Evolutionary conservation across 2,329 filamentous ascomycete genomes (phyloP).

Genomic region (Colletotrichum theobromicola): DNA sequence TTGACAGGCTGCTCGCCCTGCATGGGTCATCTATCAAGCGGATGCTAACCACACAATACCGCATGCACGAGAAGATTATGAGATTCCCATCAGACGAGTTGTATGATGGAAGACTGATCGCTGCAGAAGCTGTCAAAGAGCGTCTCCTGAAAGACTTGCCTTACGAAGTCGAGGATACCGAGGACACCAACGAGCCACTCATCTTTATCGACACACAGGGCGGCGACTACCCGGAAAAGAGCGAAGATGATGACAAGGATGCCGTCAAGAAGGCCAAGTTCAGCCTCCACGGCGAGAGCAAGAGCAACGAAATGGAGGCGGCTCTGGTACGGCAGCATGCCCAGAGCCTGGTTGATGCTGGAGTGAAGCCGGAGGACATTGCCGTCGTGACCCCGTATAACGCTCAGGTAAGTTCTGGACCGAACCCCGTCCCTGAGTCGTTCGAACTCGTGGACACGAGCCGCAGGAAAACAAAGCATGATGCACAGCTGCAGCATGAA

Average conservation of each 20-base stretch:
- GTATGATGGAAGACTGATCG: conserved; percentile 82
- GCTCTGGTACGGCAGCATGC: conserved; percentile 82
- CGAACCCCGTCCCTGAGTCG: background rate
- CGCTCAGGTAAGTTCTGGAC: conserved; percentile 68
- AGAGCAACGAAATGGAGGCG: conserved; percentile 92
- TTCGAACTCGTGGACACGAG: background rate
- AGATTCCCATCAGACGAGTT: conserved; percentile 88
- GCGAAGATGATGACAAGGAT: conserved; percentile 71
- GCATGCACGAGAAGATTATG: conserved; percentile 98
- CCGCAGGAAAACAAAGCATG: background rate
- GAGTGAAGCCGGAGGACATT: conserved; percentile 82
- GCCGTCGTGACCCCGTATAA: conserved; percentile 97
- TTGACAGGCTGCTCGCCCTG: conserved; percentile 83
- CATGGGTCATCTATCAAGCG: conserved; percentile 86
- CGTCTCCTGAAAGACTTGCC: conserved; percentile 79
- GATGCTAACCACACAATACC: conserved; percentile 96
- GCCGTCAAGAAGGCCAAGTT: conserved; percentile 47
- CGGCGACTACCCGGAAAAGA: conserved; percentile 85
- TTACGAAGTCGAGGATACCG: conserved; percentile 78
- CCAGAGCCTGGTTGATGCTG: conserved; percentile 74
- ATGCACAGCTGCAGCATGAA: background rate
- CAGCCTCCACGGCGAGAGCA: conserved; percentile 65
- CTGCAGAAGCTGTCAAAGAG: conserved; percentile 77
- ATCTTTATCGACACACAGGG: conserved; percentile 98
- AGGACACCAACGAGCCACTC: conserved; percentile 86